Conservation (phyloP, 371 early-diverging fungal species). For the Zancudomyces culisetae region DNA sequence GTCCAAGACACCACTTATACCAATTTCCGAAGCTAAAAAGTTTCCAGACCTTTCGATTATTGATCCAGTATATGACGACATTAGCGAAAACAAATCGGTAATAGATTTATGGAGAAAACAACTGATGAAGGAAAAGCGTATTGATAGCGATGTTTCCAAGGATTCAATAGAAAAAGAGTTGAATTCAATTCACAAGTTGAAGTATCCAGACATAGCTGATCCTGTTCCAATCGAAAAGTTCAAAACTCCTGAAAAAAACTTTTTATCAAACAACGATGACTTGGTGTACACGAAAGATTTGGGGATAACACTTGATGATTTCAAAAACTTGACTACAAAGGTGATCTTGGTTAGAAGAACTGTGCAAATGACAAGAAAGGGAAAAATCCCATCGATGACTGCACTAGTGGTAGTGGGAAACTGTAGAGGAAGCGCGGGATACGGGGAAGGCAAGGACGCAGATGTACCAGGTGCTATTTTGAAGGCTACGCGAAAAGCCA, state of each 20-base stretch:
- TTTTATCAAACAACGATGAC: slow-evolving; percentile 6
- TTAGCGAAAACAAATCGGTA: slow-evolving; percentile 18
- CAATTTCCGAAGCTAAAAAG: slow-evolving; percentile 4
- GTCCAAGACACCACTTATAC: background rate
- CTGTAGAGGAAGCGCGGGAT: slow-evolving; percentile 83
- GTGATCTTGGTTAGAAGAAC: slow-evolving; percentile 56
- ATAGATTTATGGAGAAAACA: slow-evolving; percentile 23
- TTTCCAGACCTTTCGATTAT: slow-evolving; percentile 14
- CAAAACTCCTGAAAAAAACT: background rate
- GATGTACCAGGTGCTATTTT: slow-evolving; percentile 63
- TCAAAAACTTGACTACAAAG: slow-evolving; percentile 37
- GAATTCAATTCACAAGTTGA: slow-evolving; percentile 9
- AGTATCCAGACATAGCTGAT: slow-evolving; percentile 5
- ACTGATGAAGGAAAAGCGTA: slow-evolving; percentile 11
- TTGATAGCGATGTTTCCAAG: background rate
- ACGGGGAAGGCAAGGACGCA: slow-evolving; percentile 77
- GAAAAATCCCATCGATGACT: slow-evolving; percentile 65
- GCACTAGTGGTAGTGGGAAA: slow-evolving; percentile 92
- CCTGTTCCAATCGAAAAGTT: background rate
- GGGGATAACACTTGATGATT: slow-evolving; percentile 16
- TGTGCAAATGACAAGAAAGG: slow-evolving; percentile 69
- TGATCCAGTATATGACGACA: slow-evolving; percentile 20
- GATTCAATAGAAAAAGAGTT: slow-evolving; percentile 5
- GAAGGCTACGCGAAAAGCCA: slow-evolving; percentile 77
- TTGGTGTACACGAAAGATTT: slow-evolving; percentile 21